phyloP scores from a whole-genome alignment of 805 yeast species.

The Candida railenensis region DNA sequence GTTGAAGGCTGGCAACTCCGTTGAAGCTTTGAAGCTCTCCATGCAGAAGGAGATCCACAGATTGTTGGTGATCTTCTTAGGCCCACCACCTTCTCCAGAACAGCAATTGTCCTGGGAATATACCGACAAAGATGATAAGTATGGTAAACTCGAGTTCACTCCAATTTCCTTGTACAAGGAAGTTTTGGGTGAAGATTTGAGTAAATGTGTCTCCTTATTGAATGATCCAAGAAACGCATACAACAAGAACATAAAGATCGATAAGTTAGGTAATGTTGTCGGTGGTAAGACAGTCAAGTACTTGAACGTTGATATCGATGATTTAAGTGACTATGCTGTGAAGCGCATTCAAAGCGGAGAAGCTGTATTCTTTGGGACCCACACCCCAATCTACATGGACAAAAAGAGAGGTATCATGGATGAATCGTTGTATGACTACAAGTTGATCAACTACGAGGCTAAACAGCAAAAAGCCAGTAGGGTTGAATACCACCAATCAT shows the following conservation, averaged over 20 bases:
- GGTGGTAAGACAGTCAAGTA: conserved; percentile 17
- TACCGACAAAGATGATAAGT: conserved; percentile 14
- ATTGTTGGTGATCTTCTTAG: conserved; percentile 18
- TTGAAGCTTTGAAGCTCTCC: conserved; percentile 2
- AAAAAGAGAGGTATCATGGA: conserved; percentile 20
- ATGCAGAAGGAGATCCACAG: conserved; percentile 19
- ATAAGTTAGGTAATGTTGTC: conserved; percentile 17
- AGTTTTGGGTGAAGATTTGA: conserved; percentile 13
- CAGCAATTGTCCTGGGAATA: conserved; percentile 15
- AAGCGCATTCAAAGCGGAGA: conserved; percentile 13
- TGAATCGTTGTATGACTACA: conserved; percentile 15
- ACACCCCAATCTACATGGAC: conserved; percentile 20
- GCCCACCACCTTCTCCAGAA: conserved; percentile 16
- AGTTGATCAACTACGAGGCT: conserved; percentile 13
- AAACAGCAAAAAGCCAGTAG: conserved; percentile 16
- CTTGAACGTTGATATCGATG: conserved; percentile 16
- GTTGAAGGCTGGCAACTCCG: conserved; percentile 1
- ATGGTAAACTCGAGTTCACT: conserved; percentile 13
- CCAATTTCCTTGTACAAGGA: conserved; percentile 16
- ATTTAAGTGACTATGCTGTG: conserved; percentile 15
- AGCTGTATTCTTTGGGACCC: conserved; percentile 21
- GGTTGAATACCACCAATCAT: conserved; percentile 17
- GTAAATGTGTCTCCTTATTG: conserved; percentile 15
- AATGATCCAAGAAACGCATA: conserved; percentile 20
- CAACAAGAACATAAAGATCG: conserved; percentile 14